Evolutionary conservation across 2,329 filamentous ascomycete genomes (phyloP).

Genomic region (Albifimbria verrucaria): DNA sequence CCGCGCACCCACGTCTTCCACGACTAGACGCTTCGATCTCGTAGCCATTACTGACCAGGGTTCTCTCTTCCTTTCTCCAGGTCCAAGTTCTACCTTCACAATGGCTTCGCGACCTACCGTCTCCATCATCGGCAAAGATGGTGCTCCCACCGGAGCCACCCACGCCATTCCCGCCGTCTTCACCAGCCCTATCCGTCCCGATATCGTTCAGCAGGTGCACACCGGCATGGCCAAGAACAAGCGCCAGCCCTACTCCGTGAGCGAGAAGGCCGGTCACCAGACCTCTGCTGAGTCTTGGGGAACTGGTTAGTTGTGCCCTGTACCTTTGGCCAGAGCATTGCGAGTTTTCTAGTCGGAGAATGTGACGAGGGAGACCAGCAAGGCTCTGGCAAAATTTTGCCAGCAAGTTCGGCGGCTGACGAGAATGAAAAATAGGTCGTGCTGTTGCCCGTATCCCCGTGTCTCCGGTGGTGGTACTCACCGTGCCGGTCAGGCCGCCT

Average conservation of each 20-base stretch:
- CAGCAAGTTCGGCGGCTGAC: neutral
- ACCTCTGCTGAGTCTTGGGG: slow-evolving; percentile 99
- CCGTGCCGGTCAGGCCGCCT: slow-evolving; percentile 99
- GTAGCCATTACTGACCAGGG: slow-evolving; percentile 14
- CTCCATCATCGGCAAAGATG: slow-evolving; percentile 95
- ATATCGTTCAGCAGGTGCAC: slow-evolving; percentile 99
- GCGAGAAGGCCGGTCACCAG: slow-evolving; percentile 99
- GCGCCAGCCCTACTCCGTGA: slow-evolving; percentile 98
- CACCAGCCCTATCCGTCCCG: slow-evolving; percentile 93
- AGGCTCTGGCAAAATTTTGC: neutral
- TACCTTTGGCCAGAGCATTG: slow-evolving; percentile 3
- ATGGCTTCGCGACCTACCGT: slow-evolving; percentile 98
- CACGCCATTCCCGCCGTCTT: slow-evolving; percentile 96
- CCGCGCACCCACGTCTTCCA: slow-evolving; percentile 6
- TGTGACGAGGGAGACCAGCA: neutral
- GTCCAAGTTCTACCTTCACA: slow-evolving; percentile 45
- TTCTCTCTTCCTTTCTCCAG: slow-evolving; percentile 15
- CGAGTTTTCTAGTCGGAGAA: neutral
- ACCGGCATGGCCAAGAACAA: slow-evolving; percentile 99
- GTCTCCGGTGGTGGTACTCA: slow-evolving; percentile 99
- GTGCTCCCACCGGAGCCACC: slow-evolving; percentile 83
- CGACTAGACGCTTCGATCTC: neutral
- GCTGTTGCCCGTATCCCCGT: slow-evolving; percentile 99
- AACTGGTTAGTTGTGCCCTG: slow-evolving; percentile 70
- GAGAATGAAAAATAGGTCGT: slow-evolving; percentile 63